Evolutionary conservation across 176 grass and related monocot genomes (phyloP).

Genomic region (Oryza coarctata): DNA sequence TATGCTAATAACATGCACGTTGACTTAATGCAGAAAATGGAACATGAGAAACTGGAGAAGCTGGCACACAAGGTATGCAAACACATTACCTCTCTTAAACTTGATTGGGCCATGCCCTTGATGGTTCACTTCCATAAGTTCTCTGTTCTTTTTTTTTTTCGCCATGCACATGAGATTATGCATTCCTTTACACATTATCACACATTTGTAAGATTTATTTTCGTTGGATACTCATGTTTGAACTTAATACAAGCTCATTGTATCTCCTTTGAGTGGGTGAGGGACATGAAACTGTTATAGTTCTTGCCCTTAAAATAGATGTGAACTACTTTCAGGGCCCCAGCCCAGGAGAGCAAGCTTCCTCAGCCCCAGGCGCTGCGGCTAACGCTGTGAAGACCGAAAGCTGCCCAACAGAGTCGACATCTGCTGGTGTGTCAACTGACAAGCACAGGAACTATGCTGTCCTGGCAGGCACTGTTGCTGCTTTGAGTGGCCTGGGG

Average conservation of each 20-base stretch:
- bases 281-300: neutral
- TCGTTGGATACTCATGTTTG: neutral
- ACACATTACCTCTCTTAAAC: neutral
- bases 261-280: neutral
- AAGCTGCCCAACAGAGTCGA: conserved; percentile 15
- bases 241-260: neutral
- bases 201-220: neutral
- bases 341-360: conserved; percentile 48
- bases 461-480: conserved; percentile 63
- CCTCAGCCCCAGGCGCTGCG: conserved; percentile 30
- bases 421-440: conserved; percentile 53
- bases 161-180: neutral
- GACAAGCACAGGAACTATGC: conserved; percentile 80
- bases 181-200: neutral
- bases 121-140: neutral
- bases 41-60: conserved; percentile 83
- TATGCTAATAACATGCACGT: neutral
- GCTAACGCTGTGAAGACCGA: conserved; percentile 30
- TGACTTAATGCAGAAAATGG: conserved; percentile 68
- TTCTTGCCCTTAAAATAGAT: neutral
- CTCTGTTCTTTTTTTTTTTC: neutral
- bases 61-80: conserved; percentile 60
- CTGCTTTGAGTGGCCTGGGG: conserved; percentile 57
- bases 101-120: neutral
- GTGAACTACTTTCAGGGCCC: conserved; percentile 54